A percentile compares a stretch with the other conserved stretches of the same genome.
Evolutionary conservation across 2,329 filamentous ascomycete species (phyloP).

Genomic region (Diaporthe ilicicola): DNA sequence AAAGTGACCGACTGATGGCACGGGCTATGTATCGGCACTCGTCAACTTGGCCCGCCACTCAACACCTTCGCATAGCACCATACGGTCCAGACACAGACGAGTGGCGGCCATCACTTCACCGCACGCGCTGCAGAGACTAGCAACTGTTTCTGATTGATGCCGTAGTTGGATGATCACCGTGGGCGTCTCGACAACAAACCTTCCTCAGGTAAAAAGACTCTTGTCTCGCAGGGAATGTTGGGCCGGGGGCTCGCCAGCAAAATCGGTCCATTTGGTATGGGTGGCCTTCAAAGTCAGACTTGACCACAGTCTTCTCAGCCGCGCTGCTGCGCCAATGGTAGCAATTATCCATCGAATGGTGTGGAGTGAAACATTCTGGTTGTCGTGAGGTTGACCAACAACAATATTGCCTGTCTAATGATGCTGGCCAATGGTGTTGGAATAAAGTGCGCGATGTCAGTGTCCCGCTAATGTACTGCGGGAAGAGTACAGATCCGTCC

Average conservation of each 20-base stretch:
- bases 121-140: neutral
- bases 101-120: neutral
- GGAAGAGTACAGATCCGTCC: slow-evolving; percentile 28
- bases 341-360: neutral
- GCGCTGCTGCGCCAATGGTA: neutral
- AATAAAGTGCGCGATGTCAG: slow-evolving; percentile 6
- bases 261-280: neutral
- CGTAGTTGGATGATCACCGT: neutral
- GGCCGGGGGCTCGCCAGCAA: neutral
- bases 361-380: neutral
- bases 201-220: neutral
- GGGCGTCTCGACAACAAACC: neutral
- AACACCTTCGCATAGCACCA: neutral
- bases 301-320: neutral
- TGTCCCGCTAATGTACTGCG: slow-evolving; percentile 26
- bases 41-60: neutral
- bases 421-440: neutral
- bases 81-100: neutral
- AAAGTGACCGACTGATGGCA: neutral
- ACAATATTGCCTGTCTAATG: neutral
- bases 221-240: neutral
- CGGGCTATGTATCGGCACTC: slow-evolving; percentile 3
- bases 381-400: slow-evolving; percentile 1
- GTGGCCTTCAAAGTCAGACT: neutral
- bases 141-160: neutral